Conservation (phyloP, 1,284 basidiomycete species). For the Moesziomyces parantarcticus region DNA sequence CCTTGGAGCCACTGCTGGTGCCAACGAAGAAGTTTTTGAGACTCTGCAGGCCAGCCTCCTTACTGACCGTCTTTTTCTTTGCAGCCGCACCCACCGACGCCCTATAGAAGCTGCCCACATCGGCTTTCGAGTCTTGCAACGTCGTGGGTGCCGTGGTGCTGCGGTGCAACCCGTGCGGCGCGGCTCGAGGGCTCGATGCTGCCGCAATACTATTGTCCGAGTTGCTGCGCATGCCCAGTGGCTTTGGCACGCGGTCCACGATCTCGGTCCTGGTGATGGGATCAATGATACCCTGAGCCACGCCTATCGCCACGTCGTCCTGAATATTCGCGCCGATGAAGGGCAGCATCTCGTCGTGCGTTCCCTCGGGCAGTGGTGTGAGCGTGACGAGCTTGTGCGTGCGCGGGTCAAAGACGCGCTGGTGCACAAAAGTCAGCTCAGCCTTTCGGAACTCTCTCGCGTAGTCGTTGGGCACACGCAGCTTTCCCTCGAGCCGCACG, state of each 20-base stretch:
- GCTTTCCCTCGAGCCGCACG: conserved; percentile 84
- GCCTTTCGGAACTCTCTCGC: conserved; percentile 76
- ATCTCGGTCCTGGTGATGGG: conserved; percentile 80
- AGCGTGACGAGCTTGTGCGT: conserved; percentile 48
- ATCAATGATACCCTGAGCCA: conserved; percentile 82
- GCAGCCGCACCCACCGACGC: conserved; percentile 3
- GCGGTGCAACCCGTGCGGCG: conserved; percentile 7
- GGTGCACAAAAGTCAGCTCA: conserved; percentile 92
- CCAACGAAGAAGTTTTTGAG: conserved; percentile 36
- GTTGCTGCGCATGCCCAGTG: conserved; percentile 13
- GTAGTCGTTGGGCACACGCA: conserved; percentile 77
- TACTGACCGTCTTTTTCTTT: conserved; percentile 38
- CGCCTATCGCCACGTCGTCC: conserved; percentile 69
- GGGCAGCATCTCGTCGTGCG: conserved; percentile 44
- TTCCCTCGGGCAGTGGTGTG: conserved; percentile 56
- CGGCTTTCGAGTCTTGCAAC: neutral
- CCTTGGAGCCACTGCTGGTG: neutral
- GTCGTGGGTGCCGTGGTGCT: conserved; percentile 26
- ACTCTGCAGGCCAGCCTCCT: conserved; percentile 40
- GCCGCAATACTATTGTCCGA: conserved; percentile 15
- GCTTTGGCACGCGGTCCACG: conserved; percentile 29
- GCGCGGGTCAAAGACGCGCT: conserved; percentile 87
- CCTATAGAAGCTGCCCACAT: conserved; percentile 22
- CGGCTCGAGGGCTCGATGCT: neutral
- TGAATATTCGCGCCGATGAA: conserved; percentile 60